phyloP scores from a whole-genome alignment of 331 rosid genomes.

The Quercus tomentella region DNA sequence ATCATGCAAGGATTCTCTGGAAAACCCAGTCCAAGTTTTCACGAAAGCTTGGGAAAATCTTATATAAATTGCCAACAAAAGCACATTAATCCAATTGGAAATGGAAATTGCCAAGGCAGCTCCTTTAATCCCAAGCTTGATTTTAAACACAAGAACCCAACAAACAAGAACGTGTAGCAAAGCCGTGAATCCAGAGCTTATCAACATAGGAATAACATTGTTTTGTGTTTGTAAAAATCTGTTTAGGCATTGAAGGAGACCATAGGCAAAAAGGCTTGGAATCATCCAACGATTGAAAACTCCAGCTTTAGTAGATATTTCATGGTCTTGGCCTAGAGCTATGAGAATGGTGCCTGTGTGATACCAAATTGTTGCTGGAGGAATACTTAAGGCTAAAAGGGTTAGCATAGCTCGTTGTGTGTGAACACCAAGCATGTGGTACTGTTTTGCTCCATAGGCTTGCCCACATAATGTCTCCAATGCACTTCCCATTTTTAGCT shows the following conservation, averaged over 20 bases:
- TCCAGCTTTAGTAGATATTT: constrained; percentile 51
- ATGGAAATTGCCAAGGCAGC: constrained; percentile 52
- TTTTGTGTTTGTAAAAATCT: constrained; percentile 58
- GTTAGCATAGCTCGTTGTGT: constrained; percentile 58
- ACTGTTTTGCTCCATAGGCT: constrained; percentile 62
- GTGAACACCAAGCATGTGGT: constrained; percentile 58
- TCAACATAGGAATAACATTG: constrained; percentile 54
- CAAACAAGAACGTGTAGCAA: constrained; percentile 40
- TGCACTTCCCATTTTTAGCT: constrained; percentile 73
- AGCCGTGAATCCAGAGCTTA: constrained; percentile 45
- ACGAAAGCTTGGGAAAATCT: constrained; percentile 32
- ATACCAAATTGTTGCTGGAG: constrained; percentile 43
- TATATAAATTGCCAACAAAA: constrained; percentile 37
- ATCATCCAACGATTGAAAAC: constrained; percentile 48
- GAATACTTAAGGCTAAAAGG: constrained; percentile 36
- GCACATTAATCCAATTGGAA: constrained; percentile 49
- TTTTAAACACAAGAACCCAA: constrained; percentile 45
- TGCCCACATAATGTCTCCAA: constrained; percentile 65
- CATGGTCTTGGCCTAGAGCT: constrained; percentile 40
- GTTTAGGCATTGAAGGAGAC: constrained; percentile 49
- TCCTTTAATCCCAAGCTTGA: constrained; percentile 46
- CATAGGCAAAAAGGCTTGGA: constrained; percentile 47
- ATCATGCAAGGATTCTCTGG: constrained; percentile 42
- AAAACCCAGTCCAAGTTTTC: constrained; percentile 57
- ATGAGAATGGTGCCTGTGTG: constrained; percentile 45